phyloP scores from a whole-genome alignment of 2,329 filamentous ascomycete genomes.

The Rhynchosporium secalis region DNA sequence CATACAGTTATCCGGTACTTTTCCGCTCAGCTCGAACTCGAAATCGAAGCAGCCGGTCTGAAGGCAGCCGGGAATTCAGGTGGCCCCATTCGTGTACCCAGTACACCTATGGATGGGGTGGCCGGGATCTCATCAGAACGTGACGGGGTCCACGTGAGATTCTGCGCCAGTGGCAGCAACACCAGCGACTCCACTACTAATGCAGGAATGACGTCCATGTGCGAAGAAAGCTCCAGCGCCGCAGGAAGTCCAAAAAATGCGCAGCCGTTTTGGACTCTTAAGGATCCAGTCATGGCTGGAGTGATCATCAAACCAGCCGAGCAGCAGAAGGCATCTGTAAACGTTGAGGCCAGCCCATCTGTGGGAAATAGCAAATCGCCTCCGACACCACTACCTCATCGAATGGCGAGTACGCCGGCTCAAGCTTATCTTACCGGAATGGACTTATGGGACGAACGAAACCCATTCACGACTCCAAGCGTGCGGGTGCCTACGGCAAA shows the following conservation, averaged over 20 bases:
- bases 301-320: not conserved
- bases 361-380: not conserved
- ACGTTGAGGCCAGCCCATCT: not conserved
- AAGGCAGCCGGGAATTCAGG: not conserved
- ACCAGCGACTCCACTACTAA: not conserved
- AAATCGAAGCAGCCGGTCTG: constrained; percentile 56
- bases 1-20: constrained; percentile 81
- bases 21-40: constrained; percentile 80
- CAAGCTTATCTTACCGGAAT: not conserved
- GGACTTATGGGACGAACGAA: not conserved
- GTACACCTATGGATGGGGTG: constrained; percentile 26
- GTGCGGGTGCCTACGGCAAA: not conserved
- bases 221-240: constrained; percentile 6
- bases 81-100: constrained; percentile 12
- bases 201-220: not conserved
- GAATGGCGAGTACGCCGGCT: constrained; percentile 8
- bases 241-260: constrained; percentile 11
- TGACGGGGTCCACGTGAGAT: constrained; percentile 26
- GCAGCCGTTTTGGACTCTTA: not conserved
- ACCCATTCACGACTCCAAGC: constrained; percentile 1
- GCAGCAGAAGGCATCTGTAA: not conserved
- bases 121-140: constrained; percentile 24
- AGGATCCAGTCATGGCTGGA: not conserved
- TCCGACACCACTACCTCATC: constrained; percentile 21
- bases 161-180: not conserved